These are phyloP conservation scores for Fusarium chaquense DNA, from an alignment of 2,329 filamentous ascomycete species.

Conservation along the genomic window DNA sequence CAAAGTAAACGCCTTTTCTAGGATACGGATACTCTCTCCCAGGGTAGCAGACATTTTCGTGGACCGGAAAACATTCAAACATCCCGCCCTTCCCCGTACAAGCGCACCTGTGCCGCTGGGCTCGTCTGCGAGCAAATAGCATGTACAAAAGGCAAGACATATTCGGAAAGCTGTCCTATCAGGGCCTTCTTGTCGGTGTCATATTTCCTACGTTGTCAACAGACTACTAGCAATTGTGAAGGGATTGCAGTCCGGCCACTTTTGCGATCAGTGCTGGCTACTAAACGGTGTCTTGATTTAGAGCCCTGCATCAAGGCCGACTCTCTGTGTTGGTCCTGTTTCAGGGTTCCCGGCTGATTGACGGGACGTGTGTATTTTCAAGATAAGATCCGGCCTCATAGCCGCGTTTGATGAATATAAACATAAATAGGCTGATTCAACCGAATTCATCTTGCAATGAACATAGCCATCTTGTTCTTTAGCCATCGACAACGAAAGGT, in stretches of 20 bases:
- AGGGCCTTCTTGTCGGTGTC: neutral
- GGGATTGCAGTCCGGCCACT: neutral
- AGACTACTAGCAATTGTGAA: neutral
- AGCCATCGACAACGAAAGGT: neutral
- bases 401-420: neutral
- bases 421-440: neutral
- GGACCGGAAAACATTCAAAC: neutral
- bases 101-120: neutral
- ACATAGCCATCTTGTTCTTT: neutral
- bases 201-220: neutral
- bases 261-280: neutral
- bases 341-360: neutral
- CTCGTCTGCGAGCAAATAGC: neutral
- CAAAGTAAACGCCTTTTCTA: neutral
- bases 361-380: neutral
- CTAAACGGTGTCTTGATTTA: neutral
- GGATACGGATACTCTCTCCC: neutral
- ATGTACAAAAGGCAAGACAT: neutral
- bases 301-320: neutral
- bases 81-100: neutral
- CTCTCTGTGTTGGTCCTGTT: neutral
- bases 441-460: neutral
- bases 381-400: neutral
- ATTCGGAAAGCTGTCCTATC: neutral
- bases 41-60: neutral